Conservation (phyloP, 2,329 filamentous ascomycete genomes). For the Lomentospora prolificans region DNA sequence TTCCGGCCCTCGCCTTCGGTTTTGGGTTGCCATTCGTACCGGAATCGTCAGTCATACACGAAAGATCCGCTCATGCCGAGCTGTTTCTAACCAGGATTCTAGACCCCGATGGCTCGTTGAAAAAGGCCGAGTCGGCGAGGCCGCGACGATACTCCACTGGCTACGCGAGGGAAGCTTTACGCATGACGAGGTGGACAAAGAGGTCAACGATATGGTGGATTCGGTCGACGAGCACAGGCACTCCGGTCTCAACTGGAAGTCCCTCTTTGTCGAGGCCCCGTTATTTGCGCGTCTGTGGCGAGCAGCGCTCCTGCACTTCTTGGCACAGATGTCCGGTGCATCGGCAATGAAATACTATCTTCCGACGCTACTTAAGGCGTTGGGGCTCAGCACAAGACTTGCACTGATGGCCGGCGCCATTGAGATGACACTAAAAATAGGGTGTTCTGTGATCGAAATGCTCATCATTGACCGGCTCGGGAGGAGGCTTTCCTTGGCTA, state of each 20-base stretch:
- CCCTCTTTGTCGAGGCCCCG: conserved; percentile 35
- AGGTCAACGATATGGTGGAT: conserved; percentile 36
- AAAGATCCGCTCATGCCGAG: not conserved
- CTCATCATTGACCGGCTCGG: conserved; percentile 45
- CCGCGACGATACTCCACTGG: conserved; percentile 33
- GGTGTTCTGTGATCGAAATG: conserved; percentile 46
- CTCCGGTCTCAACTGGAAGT: conserved; percentile 25
- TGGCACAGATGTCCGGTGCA: conserved; percentile 50
- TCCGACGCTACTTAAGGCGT: conserved; percentile 38
- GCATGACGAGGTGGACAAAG: conserved; percentile 25
- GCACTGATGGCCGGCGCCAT: conserved; percentile 44
- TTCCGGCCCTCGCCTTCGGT: conserved; percentile 40
- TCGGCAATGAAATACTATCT: conserved; percentile 53
- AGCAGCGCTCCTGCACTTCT: conserved; percentile 46
- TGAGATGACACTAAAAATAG: conserved; percentile 48
- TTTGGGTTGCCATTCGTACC: conserved; percentile 40
- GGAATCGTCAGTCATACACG: conserved; percentile 35
- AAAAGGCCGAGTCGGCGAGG: conserved; percentile 31
- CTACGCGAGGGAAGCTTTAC: conserved; percentile 35
- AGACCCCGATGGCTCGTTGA: conserved; percentile 51
- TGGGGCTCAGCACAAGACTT: conserved; percentile 37
- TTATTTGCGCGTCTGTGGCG: conserved; percentile 46
- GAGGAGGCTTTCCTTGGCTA: conserved; percentile 35
- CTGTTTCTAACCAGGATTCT: not conserved
- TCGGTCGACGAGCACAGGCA: conserved; percentile 26